Evolutionary conservation across 1,139 yeast genomes (phyloP), one percentile per base, ranked within the genome.

Genomic region (Starmera stellimalicola): DNA sequence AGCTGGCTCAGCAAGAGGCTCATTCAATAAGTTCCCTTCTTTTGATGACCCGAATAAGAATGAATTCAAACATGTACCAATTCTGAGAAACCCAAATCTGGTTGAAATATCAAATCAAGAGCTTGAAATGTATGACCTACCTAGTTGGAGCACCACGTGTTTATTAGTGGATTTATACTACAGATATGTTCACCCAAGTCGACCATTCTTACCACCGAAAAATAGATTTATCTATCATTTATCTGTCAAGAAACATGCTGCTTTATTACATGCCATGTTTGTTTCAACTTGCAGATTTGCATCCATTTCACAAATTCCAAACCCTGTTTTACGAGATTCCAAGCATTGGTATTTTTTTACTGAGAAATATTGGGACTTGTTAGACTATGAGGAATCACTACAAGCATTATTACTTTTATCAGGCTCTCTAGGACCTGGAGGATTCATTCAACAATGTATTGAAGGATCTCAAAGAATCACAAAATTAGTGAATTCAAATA

Each of bases 241-340:
- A 14, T 51, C 62, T 10, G 42, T 51, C 3, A 41, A 48, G 20
- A 50, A 51, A 19, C 68, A 68, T 30, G 57, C 62, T 1, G 58
- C 74, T 0, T 48, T 70, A 8, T 42, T 70, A 16, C 73, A 67
- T 42, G 63, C 71, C 4, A 62, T 74, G 48, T 63, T 70, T 40
- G 58, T 73, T 5, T 58, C 58, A 10, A 57, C 65, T 15, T 58
- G 72, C 33, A 53, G 62, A 7, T 57, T 47, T 38, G 51, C 54
- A 1, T 43, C 54, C 6, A 43, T 52, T 18, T 40, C 45, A 31
- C 51, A 45, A 26, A 39, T 60, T 17, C 43, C 50, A 6, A 48
- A 47, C 20, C 47, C 57, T 11, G 41, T 48, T 25, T 41, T 57
- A 28, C 46, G 57, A 24, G 52, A 51, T 19, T 61, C 68, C 29